Evolutionary conservation across 2,329 filamentous ascomycete genomes (phyloP).

Genomic region (Cytospora piceicola): DNA sequence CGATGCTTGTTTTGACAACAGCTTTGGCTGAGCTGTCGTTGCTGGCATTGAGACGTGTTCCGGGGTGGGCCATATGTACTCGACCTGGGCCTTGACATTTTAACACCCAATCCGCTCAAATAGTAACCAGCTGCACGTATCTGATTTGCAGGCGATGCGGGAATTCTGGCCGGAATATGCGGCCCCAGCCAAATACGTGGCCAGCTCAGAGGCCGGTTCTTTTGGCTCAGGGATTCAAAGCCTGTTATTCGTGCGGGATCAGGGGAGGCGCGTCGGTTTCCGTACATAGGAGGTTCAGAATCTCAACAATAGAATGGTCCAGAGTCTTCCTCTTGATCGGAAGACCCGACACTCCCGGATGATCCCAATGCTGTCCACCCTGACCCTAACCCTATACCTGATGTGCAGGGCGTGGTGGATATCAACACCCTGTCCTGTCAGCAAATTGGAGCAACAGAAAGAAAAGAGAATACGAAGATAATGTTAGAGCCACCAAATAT

Average conservation of each 20-base stretch:
- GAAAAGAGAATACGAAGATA: too few species aligned
- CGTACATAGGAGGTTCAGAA: background rate
- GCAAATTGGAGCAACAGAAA: too few species aligned
- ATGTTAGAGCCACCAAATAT: too few species aligned
- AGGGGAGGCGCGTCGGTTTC: background rate
- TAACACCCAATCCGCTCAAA: background rate
- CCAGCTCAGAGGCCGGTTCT: slow-evolving; percentile 12
- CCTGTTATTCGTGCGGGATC: slow-evolving; percentile 11
- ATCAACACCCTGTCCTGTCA: too few species aligned
- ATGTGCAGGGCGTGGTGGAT: too few species aligned
- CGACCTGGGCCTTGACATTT: background rate
- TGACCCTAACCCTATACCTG: background rate
- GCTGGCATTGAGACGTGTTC: slow-evolving; percentile 17
- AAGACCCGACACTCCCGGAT: background rate
- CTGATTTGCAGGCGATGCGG: slow-evolving; percentile 20
- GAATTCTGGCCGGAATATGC: slow-evolving; percentile 12
- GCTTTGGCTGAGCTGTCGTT: background rate
- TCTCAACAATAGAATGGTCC: background rate
- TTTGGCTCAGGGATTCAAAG: background rate
- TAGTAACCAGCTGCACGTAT: background rate
- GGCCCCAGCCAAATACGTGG: slow-evolving; percentile 14
- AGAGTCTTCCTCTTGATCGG: background rate
- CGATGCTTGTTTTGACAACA: slow-evolving; percentile 20
- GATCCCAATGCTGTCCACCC: background rate
- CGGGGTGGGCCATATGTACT: slow-evolving; percentile 10